Base-by-base conservation (phyloP, 2,329 filamentous ascomycete species). In the Dryadomyces quercivorus region DNA sequence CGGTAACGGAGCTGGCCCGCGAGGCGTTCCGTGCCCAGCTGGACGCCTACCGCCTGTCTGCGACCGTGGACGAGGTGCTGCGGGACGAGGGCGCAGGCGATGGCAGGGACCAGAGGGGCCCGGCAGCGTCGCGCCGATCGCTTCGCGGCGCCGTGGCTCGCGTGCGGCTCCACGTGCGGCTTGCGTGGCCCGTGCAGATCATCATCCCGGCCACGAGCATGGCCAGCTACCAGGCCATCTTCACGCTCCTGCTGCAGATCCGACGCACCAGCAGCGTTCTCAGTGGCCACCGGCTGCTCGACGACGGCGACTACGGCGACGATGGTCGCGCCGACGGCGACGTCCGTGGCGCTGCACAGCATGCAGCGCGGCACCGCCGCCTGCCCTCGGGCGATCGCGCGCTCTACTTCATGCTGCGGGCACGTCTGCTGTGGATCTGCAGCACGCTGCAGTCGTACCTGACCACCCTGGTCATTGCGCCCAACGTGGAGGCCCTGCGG, bases 171-270 rank as follows among this genome's bases (percentile, higher is more conserved):
- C 75, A 76, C 47, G 93, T 90, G 63, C 75, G 80, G 2, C 76
- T 93, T 54, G 71, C 78, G 7, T 85, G 81, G 81, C 75, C 81
- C 1, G 71, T 83, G 16, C 77, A 76, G 54, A 92, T 95, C 63
- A 80, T 96, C 31, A 73, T 95, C 47, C 82, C 82, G 1, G 77
- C 81, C 48, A 72, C 77, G 3, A 81, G 81, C 7, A 75, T 89
- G 21, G 64, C 69, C 0, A 73, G 77, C 3, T 95, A 95, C 63
- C 85, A 88, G 62, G 72, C 77, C 22, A 71, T 92, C 4, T 89
- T 88, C 60, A 84, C 81, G 0, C 77, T 95, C 9, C 75, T 95
- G 1, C 75, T 95, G 34, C 91, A 96, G 65, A 72, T 88, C 26
- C 83, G 84, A 52, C 79, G 89, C 49, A 85, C 87, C 4, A 79